Evolutionary conservation across 2,329 filamentous ascomycete genomes (phyloP), one percentile per base, ranked within the genome.

Genomic region (Nothomitra cinnamomea): DNA sequence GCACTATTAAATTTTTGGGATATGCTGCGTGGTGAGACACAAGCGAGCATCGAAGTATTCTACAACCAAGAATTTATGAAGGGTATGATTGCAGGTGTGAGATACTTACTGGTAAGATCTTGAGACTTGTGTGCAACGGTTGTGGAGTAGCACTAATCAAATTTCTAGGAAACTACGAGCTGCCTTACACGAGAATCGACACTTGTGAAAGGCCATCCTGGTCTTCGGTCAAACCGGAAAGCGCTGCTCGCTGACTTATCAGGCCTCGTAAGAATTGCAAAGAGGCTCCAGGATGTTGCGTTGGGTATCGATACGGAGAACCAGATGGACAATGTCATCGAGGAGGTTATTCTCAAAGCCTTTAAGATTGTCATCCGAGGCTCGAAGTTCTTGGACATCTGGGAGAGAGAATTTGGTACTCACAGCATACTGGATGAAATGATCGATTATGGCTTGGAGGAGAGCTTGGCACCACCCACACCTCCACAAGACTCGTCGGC

Each of bases 311-410:
- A 70, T 13, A 70, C 74, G 0, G 64, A 69, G 0, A 76, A 82
- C 28, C 74, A 79, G 47, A 72, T 84, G 12, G 87, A 87, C 61
- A 79, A 85, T 60, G 78, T 90, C 55, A 78, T 95, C 55, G 90
- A 96, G 62, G 86, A 95, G 65, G 87, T 96, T 78, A 85, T 96
- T 22, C 71, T 94, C 53, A 92, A 89, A 66, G 89, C 89, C 0
- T 96, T 95, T 71, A 88, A 85, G 63, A 88, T 96, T 52, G 85
- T 95, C n/a, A 90, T 83, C 49, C 82, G 90, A 61, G 88, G 86
- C 13, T 87, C 95, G 24, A 78, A 83, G 45, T 96, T 98, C 62
- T 75, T 95, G 42, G 92, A 98, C 60, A 76, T 90, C 1, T 49
- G 45, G 45, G 45, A 49, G 19, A 21, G 21, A 24, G 45, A 49